Conservation (phyloP, 768 basidiomycete genomes). For the Lyophyllum shimeji region DNA sequence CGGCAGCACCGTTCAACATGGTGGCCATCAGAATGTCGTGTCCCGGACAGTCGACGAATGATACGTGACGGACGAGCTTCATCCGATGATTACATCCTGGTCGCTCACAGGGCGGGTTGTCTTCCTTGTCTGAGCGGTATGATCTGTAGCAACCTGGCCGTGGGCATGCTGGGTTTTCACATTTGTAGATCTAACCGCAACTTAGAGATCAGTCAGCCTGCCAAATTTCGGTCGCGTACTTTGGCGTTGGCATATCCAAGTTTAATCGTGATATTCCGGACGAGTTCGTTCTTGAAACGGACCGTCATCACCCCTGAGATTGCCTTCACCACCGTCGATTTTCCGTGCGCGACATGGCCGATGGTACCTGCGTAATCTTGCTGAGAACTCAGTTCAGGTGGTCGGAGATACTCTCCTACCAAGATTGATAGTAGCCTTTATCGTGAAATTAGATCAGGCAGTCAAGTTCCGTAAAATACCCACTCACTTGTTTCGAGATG, state of each 20-base stretch:
- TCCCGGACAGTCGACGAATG: conserved; percentile 96
- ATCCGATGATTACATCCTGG: conserved; percentile 89
- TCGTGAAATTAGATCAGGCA: conserved; percentile 4
- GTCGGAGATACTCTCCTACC: conserved; percentile 45
- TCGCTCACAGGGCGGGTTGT: conserved; percentile 89
- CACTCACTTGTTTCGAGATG: conserved; percentile 83
- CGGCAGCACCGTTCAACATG: conserved; percentile 99
- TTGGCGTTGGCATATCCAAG: conserved; percentile 99
- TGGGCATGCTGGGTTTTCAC: conserved; percentile 90
- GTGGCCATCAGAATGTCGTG: conserved; percentile 99
- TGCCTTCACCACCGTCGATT: conserved; percentile 96
- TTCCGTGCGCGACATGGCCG: conserved; percentile 98
- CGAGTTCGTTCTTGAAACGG: conserved; percentile 98
- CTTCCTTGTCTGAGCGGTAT: conserved; percentile 93
- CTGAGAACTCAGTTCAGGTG: conserved; percentile 12
- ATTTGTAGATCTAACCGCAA: conserved; percentile 86
- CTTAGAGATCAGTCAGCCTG: conserved; percentile 12
- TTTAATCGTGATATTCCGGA: conserved; percentile 99
- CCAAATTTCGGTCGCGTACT: conserved; percentile 43
- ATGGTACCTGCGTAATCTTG: conserved; percentile 73
- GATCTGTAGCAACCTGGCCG: conserved; percentile 93
- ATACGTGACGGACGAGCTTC: conserved; percentile 94
- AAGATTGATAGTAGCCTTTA: conserved; percentile 90
- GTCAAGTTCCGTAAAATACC: neutral
- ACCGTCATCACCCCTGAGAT: conserved; percentile 99